Evolutionary conservation across 1,139 yeast species (phyloP).

Genomic region (Hansenula lynferdii): DNA sequence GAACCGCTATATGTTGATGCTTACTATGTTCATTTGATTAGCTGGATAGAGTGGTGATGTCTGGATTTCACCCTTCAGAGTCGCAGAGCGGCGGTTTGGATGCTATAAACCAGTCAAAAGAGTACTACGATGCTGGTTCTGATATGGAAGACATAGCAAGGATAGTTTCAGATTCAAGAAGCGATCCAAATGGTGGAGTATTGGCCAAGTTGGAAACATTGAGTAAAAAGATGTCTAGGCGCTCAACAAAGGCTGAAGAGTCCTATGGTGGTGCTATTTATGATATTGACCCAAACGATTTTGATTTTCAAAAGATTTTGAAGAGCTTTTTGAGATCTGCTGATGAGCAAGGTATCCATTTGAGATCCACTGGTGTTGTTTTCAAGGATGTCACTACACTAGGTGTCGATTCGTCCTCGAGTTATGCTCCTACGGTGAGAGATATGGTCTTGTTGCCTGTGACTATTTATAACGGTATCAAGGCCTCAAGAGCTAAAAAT

Average conservation of each 20-base stretch:
- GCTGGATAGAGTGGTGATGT: no score
- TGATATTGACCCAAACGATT: constrained; percentile 23
- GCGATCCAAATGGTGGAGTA: constrained; percentile 8
- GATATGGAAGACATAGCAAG: constrained; percentile 7
- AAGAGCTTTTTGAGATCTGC: constrained; percentile 25
- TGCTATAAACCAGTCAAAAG: neutral
- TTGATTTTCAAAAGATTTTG: constrained; percentile 30
- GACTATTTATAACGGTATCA: constrained; percentile 29
- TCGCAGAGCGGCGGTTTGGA: no score
- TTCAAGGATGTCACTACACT: constrained; percentile 40
- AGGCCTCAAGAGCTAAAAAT: constrained; percentile 21
- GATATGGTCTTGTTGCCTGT: constrained; percentile 41
- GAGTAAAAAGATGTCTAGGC: constrained; percentile 17
- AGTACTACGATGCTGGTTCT: neutral
- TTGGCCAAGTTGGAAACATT: constrained; percentile 7
- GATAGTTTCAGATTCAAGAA: constrained; percentile 9
- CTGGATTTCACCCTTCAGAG: no score
- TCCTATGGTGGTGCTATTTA: no score
- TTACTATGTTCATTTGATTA: no score
- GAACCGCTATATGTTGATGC: no score
- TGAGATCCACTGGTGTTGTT: constrained; percentile 40
- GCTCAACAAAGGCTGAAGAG: constrained; percentile 6
- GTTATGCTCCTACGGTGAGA: constrained; percentile 41
- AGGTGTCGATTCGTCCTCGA: constrained; percentile 43
- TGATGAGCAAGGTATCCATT: constrained; percentile 38